A percentile compares a stretch with the other conserved stretches of the same genome.
Conservation (phyloP, 306 rosid species). For the Echinosophora koreensis region DNA sequence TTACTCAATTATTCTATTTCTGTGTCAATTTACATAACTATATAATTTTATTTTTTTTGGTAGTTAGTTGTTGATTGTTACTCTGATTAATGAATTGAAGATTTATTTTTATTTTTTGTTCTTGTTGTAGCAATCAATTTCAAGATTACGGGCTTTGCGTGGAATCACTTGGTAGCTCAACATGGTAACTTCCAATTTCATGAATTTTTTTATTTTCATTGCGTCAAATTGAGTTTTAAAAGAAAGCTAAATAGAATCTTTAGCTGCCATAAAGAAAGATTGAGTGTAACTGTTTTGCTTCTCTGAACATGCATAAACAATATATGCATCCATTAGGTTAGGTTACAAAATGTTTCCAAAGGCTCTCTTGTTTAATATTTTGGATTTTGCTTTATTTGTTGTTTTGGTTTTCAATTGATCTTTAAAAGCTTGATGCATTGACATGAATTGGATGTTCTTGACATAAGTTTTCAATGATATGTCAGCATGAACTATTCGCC, state of each 20-base stretch:
- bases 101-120: neutral
- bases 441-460: neutral
- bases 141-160: constrained; percentile 18
- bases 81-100: neutral
- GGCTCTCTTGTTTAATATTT: neutral
- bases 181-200: constrained; percentile 48
- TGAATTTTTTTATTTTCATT: neutral
- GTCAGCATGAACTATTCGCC: neutral
- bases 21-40: neutral
- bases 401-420: neutral
- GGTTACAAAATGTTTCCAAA: neutral
- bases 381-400: neutral
- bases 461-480: constrained; percentile 15
- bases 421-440: constrained; percentile 3
- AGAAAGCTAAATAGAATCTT: neutral
- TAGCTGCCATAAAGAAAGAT: too few species aligned
- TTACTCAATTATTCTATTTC: neutral
- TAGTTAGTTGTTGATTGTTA: neutral
- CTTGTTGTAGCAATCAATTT: constrained; percentile 15
- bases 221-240: neutral
- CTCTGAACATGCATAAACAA: neutral
- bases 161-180: constrained; percentile 40
- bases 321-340: neutral
- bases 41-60: too few species aligned
- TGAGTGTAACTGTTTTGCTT: constrained; percentile 1